phyloP scores from a whole-genome alignment of 352 stramenopile species.

The Thraustochytrium striatum region DNA sequence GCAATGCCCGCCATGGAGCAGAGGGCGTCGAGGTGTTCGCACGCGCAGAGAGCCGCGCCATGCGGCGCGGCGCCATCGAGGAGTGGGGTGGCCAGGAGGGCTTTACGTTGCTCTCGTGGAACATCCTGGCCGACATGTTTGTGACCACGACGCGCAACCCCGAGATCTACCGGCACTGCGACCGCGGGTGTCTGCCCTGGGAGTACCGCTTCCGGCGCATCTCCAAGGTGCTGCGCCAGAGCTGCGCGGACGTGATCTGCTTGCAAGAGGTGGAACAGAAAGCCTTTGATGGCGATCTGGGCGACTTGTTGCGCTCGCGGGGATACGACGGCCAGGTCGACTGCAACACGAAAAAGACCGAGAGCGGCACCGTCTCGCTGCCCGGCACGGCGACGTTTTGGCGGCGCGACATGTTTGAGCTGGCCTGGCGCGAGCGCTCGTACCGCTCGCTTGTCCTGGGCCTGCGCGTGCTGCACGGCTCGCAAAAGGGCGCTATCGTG shows the following conservation, averaged over 20 bases:
- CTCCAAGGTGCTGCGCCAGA: neutral
- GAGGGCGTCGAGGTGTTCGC: neutral
- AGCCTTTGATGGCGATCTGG: slow-evolving; percentile 30
- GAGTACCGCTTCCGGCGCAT: slow-evolving; percentile 29
- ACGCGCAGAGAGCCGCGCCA: neutral
- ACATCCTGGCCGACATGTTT: slow-evolving; percentile 25
- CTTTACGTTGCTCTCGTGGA: slow-evolving; percentile 30
- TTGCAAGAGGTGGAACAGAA: slow-evolving; percentile 30
- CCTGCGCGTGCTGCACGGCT: neutral
- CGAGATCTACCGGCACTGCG: slow-evolving; percentile 38
- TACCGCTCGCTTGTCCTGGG: slow-evolving; percentile 26
- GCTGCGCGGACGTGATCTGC: slow-evolving; percentile 27
- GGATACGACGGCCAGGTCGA: slow-evolving; percentile 22
- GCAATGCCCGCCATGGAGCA: neutral
- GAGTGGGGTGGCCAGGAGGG: too few species aligned
- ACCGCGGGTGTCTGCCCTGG: slow-evolving; percentile 27
- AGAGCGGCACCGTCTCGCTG: neutral
- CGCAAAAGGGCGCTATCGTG: slow-evolving; percentile 11
- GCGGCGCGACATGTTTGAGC: slow-evolving; percentile 12
- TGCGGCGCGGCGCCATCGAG: neutral
- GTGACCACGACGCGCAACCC: neutral
- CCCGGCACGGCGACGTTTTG: slow-evolving; percentile 34
- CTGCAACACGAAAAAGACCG: slow-evolving; percentile 28
- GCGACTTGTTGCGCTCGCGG: neutral
- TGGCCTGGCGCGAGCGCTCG: slow-evolving; percentile 25